These are phyloP conservation scores for Echium plantagineum DNA, from an alignment of 257 asterid genomes.

Conservation along the genomic window DNA sequence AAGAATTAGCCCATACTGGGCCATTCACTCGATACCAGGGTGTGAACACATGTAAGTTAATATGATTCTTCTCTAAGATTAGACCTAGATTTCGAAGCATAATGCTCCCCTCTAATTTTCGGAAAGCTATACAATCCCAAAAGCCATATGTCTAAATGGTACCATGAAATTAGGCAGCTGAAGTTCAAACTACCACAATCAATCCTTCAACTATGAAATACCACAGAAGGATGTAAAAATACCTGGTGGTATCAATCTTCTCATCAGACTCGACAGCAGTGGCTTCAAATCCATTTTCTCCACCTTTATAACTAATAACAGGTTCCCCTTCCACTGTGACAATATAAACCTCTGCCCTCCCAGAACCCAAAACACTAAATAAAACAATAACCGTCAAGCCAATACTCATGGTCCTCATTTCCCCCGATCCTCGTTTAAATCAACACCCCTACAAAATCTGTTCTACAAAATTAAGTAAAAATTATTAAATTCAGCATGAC, in stretches of 20 bases:
- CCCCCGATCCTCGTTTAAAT: slow-evolving; percentile 19
- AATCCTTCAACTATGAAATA: not conserved
- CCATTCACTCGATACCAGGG: no score
- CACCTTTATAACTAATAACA: slow-evolving; percentile 80
- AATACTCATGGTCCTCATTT: slow-evolving; percentile 39
- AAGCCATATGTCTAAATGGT: not conserved
- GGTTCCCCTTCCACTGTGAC: slow-evolving; percentile 94
- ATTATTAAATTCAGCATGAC: not conserved
- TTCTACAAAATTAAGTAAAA: slow-evolving; percentile 5
- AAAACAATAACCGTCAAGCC: slow-evolving; percentile 23
- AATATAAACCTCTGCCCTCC: slow-evolving; percentile 66
- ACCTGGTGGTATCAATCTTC: slow-evolving; percentile 78
- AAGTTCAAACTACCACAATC: not conserved
- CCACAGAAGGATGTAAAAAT: slow-evolving; percentile 11
- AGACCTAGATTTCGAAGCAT: no score
- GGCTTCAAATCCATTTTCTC: slow-evolving; percentile 77
- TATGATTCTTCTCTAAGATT: no score
- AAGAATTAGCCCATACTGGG: no score
- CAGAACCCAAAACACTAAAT: slow-evolving; percentile 27
- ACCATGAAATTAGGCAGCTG: no score
- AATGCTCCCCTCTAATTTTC: not conserved
- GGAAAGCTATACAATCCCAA: not conserved
- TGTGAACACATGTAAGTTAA: no score
- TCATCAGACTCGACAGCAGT: slow-evolving; percentile 84
- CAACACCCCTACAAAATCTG: slow-evolving; percentile 32